phyloP scores from a whole-genome alignment of 2,329 filamentous ascomycete species.

The Coniochaeta prunicola region DNA sequence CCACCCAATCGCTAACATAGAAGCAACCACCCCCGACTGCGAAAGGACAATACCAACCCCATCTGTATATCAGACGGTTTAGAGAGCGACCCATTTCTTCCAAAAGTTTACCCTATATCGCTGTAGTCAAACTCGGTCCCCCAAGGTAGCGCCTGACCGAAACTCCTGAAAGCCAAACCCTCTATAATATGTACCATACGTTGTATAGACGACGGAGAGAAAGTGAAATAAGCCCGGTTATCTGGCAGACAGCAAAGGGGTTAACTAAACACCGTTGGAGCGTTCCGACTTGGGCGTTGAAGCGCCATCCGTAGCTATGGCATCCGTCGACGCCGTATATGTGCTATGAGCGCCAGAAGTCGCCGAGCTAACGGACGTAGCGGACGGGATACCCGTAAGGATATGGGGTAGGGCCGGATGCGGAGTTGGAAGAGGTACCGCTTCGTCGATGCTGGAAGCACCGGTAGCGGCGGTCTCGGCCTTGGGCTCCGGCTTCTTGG shows the following conservation, averaged over 20 bases:
- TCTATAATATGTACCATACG: no score
- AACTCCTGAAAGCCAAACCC: no score
- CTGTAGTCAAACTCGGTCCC: no score
- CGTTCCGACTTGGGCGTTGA: not conserved
- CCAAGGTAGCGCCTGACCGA: no score
- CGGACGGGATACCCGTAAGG: not conserved
- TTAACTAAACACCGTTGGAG: not conserved
- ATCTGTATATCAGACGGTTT: no score
- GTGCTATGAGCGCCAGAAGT: not conserved
- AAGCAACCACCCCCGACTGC: no score
- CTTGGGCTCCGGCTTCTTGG: not conserved
- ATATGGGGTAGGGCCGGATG: not conserved
- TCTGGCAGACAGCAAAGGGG: not conserved
- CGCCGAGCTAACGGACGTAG: not conserved
- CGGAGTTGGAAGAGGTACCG: not conserved
- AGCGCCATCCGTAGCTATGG: not conserved
- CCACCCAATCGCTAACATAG: no score
- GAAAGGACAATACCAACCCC: no score
- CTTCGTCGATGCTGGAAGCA: not conserved
- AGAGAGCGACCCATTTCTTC: no score
- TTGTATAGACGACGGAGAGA: no score
- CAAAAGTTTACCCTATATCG: no score
- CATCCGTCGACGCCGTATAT: not conserved
- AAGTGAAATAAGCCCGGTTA: no score
- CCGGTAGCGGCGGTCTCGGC: not conserved